Conservation (phyloP, 257 asterid genomes). For the Lycium ferocissimum region DNA sequence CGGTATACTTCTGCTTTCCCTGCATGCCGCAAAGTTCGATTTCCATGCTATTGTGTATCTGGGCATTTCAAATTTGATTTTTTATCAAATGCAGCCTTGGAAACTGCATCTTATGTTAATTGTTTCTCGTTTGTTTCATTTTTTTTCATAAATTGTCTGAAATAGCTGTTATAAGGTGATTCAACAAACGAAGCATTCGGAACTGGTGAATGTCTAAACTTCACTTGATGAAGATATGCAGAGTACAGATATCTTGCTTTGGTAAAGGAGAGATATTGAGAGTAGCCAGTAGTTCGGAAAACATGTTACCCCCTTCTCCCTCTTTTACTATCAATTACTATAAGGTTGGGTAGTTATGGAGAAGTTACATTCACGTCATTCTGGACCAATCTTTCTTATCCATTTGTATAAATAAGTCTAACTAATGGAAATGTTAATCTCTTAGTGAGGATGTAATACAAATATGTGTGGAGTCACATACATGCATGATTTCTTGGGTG, state of each 20-base stretch:
- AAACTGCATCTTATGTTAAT: neutral
- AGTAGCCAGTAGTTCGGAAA: neutral
- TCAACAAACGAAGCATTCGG: slow-evolving; percentile 1
- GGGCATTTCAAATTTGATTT: neutral
- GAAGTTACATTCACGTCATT: neutral
- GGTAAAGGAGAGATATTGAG: slow-evolving; percentile 7
- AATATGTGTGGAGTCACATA: slow-evolving; percentile 5
- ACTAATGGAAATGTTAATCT: slow-evolving; percentile 6
- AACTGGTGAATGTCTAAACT: neutral
- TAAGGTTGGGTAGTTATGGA: neutral
- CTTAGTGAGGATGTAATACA: neutral
- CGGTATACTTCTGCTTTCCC: slow-evolving; percentile 53
- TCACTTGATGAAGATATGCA: neutral
- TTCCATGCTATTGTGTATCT: slow-evolving; percentile 10
- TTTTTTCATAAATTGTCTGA: neutral
- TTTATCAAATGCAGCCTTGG: neutral
- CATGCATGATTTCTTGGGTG: neutral
- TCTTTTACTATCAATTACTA: slow-evolving; percentile 1
- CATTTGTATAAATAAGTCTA: neutral
- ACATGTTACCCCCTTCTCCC: neutral
- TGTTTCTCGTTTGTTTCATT: neutral
- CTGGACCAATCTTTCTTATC: neutral
- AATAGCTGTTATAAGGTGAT: slow-evolving; percentile 21
- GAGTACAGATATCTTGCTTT: neutral
- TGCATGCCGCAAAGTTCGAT: neutral